Conservation (phyloP, 306 rosid species). For the Delonix regia region DNA sequence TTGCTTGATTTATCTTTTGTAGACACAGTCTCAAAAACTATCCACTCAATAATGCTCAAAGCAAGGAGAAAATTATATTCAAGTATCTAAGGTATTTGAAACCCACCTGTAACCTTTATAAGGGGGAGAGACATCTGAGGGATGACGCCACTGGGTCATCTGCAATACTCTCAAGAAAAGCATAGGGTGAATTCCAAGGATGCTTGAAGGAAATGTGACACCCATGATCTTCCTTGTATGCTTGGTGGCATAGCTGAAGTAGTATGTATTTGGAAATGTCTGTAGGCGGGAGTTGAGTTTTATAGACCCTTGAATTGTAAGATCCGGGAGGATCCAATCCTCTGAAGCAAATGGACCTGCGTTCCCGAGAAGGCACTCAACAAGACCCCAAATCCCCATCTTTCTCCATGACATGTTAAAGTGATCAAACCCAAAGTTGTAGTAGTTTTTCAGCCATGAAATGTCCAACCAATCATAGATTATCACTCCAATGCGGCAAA, state of each 20-base stretch:
- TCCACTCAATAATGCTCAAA: background rate
- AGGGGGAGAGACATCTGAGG: slow-evolving; percentile 79
- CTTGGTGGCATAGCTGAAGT: slow-evolving; percentile 94
- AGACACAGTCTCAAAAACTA: background rate
- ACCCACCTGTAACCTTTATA: slow-evolving; percentile 90
- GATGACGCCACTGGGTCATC: slow-evolving; percentile 95
- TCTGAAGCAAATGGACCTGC: slow-evolving; percentile 89
- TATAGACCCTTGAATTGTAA: slow-evolving; percentile 91
- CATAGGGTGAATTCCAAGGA: slow-evolving; percentile 79
- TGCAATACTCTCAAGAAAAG: slow-evolving; percentile 87
- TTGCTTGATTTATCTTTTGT: background rate
- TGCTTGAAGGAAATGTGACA: slow-evolving; percentile 77
- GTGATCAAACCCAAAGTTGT: slow-evolving; percentile 96
- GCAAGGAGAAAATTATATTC: background rate
- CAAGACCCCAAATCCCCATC: slow-evolving; percentile 79
- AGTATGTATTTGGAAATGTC: slow-evolving; percentile 84
- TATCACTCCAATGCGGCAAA: slow-evolving; percentile 85
- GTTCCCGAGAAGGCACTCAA: slow-evolving; percentile 76
- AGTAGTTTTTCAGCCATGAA: slow-evolving; percentile 81
- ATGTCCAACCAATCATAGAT: slow-evolving; percentile 93
- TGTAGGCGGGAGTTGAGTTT: slow-evolving; percentile 57
- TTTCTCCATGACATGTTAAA: slow-evolving; percentile 83
- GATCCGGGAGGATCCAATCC: slow-evolving; percentile 99
- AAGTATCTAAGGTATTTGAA: background rate
- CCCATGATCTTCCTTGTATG: slow-evolving; percentile 83